Evolutionary conservation across 2,329 filamentous ascomycete species (phyloP).

Genomic region (Leptographium flavum): DNA sequence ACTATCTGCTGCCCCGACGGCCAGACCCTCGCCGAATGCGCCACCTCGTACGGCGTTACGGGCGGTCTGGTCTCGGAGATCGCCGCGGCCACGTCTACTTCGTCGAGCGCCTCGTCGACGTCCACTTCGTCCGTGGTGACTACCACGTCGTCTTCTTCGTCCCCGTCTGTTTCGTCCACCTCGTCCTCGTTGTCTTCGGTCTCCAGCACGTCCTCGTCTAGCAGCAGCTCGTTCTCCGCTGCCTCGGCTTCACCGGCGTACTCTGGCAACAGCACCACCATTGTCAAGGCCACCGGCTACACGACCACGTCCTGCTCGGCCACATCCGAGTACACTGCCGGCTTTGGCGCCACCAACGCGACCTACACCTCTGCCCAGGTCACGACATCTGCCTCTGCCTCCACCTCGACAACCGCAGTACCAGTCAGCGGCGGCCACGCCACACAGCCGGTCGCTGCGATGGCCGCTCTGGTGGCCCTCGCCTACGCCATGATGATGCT

Average conservation of each 20-base stretch:
- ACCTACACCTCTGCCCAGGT: conserved; percentile 9
- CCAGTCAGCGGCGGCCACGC: conserved; percentile 19
- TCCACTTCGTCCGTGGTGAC: conserved; percentile 20
- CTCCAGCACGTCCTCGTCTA: conserved; percentile 1
- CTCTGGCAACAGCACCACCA: conserved; percentile 11
- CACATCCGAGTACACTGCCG: conserved; percentile 2
- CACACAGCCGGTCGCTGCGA: conserved; percentile 17
- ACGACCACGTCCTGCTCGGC: conserved; percentile 2
- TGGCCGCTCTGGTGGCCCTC: conserved; percentile 15
- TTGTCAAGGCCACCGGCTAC: conserved; percentile 10
- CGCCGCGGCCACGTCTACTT: conserved; percentile 20
- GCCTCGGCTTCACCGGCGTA: conserved; percentile 5
- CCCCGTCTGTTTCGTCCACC: conserved; percentile 15
- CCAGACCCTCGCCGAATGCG: conserved; percentile 39
- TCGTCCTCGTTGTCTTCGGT: conserved; percentile 10
- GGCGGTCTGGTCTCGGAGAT: conserved; percentile 34
- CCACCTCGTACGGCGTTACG: conserved; percentile 30
- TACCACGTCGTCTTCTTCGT: conserved; percentile 15
- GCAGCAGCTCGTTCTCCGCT: conserved; percentile 9
- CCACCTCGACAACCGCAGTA: conserved; percentile 6
- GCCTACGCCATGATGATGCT: conserved; percentile 17
- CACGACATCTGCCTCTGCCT: neutral
- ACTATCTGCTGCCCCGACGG: conserved; percentile 49
- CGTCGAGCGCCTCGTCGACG: conserved; percentile 16
- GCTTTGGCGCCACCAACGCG: conserved; percentile 2